phyloP scores from a whole-genome alignment of 108 stramenopile genomes.

The Nannochloropsis salina region DNA sequence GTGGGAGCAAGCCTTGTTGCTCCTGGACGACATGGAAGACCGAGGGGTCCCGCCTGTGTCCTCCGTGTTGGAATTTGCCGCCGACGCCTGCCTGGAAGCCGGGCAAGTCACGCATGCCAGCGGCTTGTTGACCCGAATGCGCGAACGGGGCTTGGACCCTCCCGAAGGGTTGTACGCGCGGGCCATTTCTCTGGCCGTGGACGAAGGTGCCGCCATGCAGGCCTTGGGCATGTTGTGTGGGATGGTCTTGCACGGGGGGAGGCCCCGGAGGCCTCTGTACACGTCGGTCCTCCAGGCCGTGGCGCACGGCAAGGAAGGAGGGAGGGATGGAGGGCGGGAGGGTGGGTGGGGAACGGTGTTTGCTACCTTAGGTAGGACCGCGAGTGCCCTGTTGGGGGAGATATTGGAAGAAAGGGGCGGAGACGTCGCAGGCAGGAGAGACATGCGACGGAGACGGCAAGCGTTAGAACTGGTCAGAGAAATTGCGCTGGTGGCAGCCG shows the following conservation, averaged over 20 bases:
- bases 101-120: background rate
- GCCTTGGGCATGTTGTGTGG: background rate
- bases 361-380: background rate
- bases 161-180: background rate
- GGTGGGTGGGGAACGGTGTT: background rate
- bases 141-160: background rate
- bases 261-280: background rate
- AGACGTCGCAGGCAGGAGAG: background rate
- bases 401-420: background rate
- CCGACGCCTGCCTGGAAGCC: background rate
- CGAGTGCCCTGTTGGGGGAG: background rate
- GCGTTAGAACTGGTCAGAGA: background rate
- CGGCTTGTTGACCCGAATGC: background rate
- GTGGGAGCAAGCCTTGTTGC: conserved; percentile 18
- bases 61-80: background rate
- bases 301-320: background rate
- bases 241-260: background rate
- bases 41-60: background rate
- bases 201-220: background rate
- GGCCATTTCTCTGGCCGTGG: background rate
- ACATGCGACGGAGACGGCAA: background rate
- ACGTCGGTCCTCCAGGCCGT: background rate
- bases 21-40: conserved; percentile 23
- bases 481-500: background rate
- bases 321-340: background rate